Conservation (phyloP, 2,329 filamentous ascomycete species). For the Xylaria sp. region DNA sequence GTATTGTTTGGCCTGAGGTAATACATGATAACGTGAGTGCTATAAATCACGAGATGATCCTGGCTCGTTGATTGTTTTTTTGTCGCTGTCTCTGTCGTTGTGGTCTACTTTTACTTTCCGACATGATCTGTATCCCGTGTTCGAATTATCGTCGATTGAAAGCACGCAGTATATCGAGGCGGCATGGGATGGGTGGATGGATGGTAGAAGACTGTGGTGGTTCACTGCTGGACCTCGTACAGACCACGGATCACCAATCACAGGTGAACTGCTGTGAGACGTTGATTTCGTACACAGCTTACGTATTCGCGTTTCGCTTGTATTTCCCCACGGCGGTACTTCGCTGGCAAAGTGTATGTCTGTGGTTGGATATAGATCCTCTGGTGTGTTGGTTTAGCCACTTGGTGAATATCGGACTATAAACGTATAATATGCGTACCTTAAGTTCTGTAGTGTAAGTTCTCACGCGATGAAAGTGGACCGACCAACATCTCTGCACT, state of each 20-base stretch:
- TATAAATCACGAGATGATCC: neutral
- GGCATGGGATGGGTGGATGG: neutral
- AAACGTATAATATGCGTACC: no score
- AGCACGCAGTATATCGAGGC: neutral
- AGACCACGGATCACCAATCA: neutral
- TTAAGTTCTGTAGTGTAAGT: no score
- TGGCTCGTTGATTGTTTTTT: neutral
- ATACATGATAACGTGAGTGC: neutral
- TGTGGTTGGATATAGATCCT: neutral
- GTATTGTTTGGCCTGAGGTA: neutral
- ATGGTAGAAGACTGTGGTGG: neutral
- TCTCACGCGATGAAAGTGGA: no score
- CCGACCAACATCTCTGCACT: no score
- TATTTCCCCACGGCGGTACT: neutral
- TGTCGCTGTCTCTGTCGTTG: neutral
- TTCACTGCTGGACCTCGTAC: neutral
- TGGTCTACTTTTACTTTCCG: neutral
- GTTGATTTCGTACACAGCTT: slow-evolving; percentile 8
- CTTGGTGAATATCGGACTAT: no score
- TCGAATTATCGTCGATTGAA: neutral
- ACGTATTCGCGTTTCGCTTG: slow-evolving; percentile 17
- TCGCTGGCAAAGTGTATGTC: neutral
- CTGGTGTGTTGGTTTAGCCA: neutral
- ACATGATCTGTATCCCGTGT: slow-evolving; percentile 1
- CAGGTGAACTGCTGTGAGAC: slow-evolving; percentile 9